Percentiles rank a stretch among this genome's conserved stretches.
Conservation (phyloP, 768 basidiomycete species). For the Fibroporia radiculosa region DNA sequence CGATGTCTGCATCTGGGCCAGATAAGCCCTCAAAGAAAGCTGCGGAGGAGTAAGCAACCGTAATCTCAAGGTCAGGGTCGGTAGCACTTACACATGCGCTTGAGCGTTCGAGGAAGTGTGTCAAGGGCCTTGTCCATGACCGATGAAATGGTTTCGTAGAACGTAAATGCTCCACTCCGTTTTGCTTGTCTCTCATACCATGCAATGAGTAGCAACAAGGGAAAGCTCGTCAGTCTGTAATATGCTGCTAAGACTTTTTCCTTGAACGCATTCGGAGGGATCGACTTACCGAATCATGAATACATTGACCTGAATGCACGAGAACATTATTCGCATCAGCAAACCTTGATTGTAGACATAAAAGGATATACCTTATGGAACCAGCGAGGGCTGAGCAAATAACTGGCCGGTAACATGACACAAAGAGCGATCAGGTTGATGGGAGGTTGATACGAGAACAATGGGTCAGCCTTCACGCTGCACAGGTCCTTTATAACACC, state of each 20-base stretch:
- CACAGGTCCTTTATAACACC: background rate
- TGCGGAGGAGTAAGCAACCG: slow-evolving; percentile 23
- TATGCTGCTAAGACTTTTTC: background rate
- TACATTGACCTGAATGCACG: slow-evolving; percentile 73
- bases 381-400: slow-evolving; percentile 87
- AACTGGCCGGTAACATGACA: slow-evolving; percentile 82
- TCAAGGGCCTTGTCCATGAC: slow-evolving; percentile 67
- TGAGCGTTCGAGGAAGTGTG: slow-evolving; percentile 66
- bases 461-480: slow-evolving; percentile 80
- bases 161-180: slow-evolving; percentile 49
- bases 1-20: slow-evolving; percentile 69
- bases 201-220: slow-evolving; percentile 72
- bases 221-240: slow-evolving; percentile 71
- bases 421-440: slow-evolving; percentile 83
- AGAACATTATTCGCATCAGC: no score
- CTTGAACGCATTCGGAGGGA: background rate
- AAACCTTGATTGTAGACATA: slow-evolving; percentile 12
- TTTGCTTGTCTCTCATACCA: slow-evolving; percentile 84
- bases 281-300: slow-evolving; percentile 67
- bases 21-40: slow-evolving; percentile 74
- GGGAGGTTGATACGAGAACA: slow-evolving; percentile 94
- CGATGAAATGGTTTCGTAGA: slow-evolving; percentile 66
- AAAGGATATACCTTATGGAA: slow-evolving; percentile 74
- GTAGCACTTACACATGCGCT: slow-evolving; percentile 56
- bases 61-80: background rate